Evolutionary conservation across 805 yeast species (phyloP).

Genomic region (Candida krabiensis): DNA sequence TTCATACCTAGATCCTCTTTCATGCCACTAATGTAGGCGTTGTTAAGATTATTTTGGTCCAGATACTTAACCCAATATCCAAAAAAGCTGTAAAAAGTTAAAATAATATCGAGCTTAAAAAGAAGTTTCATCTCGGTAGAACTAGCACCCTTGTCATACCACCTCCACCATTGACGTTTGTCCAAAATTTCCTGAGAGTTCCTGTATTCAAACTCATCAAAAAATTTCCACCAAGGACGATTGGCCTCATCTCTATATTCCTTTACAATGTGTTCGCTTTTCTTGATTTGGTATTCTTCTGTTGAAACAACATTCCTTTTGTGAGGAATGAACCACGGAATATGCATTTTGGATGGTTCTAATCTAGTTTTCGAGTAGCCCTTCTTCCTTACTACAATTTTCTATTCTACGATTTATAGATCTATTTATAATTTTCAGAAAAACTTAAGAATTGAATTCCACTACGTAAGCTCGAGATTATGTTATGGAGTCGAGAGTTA

Average conservation of each 20-base stretch:
- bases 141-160: slow-evolving; percentile 51
- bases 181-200: slow-evolving; percentile 30
- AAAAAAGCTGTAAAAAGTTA: slow-evolving; percentile 53
- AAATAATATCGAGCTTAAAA: slow-evolving; percentile 52
- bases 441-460: too few species aligned
- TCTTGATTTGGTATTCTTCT: background rate
- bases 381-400: too few species aligned
- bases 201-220: slow-evolving; percentile 63
- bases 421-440: too few species aligned
- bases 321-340: slow-evolving; percentile 9
- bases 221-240: slow-evolving; percentile 52
- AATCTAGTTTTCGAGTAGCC: too few species aligned
- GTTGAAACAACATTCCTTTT: slow-evolving; percentile 12
- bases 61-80: slow-evolving; percentile 66
- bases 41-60: slow-evolving; percentile 49
- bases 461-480: too few species aligned
- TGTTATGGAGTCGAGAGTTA: too few species aligned
- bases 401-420: too few species aligned
- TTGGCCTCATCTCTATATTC: slow-evolving; percentile 54
- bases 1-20: slow-evolving; percentile 38
- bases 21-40: slow-evolving; percentile 65
- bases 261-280: slow-evolving; percentile 6
- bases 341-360: background rate
- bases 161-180: slow-evolving; percentile 48
- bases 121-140: slow-evolving; percentile 47